Conservation (phyloP, 306 rosid species). For the Leucaena leucocephala region DNA sequence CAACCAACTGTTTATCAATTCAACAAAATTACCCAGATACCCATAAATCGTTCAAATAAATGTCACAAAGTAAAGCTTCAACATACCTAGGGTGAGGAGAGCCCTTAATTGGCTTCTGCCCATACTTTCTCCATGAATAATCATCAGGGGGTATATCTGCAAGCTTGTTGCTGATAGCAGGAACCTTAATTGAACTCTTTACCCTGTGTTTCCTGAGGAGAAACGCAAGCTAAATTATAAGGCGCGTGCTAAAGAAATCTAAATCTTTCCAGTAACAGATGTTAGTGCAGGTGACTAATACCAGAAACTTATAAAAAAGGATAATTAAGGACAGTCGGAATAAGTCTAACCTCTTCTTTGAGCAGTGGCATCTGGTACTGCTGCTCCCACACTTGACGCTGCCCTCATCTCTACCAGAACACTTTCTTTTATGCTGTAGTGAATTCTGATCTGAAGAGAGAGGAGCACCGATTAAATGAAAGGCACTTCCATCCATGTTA, state of each 20-base stretch:
- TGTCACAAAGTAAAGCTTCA: constrained; percentile 16
- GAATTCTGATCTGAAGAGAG: constrained; percentile 70
- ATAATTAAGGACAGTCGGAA: not conserved
- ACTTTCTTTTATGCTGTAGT: constrained; percentile 72
- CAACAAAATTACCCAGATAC: not conserved
- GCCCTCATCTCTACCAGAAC: constrained; percentile 69
- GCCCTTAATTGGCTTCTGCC: constrained; percentile 97
- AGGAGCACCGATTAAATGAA: constrained; percentile 73
- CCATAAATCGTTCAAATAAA: not conserved
- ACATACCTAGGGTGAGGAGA: constrained; percentile 90
- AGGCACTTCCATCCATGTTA: constrained; percentile 64
- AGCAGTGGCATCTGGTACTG: constrained; percentile 81
- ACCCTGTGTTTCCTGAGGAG: constrained; percentile 71
- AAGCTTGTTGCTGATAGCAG: constrained; percentile 85
- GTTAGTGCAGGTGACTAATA: not conserved
- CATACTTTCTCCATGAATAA: constrained; percentile 93
- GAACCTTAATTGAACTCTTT: constrained; percentile 80
- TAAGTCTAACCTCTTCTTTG: constrained; percentile 74
- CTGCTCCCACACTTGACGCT: constrained; percentile 73
- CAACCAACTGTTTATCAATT: not conserved
- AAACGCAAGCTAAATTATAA: not conserved
- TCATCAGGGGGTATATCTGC: constrained; percentile 92
- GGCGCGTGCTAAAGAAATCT: not conserved
- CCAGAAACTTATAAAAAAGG: constrained; percentile 8
- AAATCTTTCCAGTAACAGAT: constrained; percentile 5